Conservation (phyloP, 345 rosid species). For the Rhodamnia rubescens region DNA sequence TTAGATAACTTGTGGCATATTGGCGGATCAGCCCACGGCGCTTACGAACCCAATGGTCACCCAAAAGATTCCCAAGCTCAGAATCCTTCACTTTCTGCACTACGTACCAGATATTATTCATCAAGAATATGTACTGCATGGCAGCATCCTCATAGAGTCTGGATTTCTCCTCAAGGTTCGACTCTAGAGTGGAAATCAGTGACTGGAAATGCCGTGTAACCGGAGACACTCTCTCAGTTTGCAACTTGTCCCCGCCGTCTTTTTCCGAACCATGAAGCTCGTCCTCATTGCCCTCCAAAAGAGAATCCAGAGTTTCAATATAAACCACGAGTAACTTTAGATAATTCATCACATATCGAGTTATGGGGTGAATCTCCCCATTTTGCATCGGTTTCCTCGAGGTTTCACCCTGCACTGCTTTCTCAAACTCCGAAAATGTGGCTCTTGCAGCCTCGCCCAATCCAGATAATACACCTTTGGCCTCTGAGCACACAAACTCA, state of each 20-base stretch:
- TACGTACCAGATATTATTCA: slow-evolving; percentile 82
- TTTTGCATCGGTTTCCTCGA: slow-evolving; percentile 68
- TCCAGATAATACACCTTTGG: slow-evolving; percentile 48
- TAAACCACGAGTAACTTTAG: slow-evolving; percentile 84
- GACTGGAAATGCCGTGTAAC: slow-evolving; percentile 46
- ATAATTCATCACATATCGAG: slow-evolving; percentile 94
- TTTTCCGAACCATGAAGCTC: slow-evolving; percentile 19
- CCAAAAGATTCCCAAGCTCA: slow-evolving; percentile 68
- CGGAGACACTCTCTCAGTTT: slow-evolving; percentile 33
- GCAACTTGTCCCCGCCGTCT: slow-evolving; percentile 13
- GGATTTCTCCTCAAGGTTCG: slow-evolving; percentile 83
- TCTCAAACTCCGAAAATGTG: slow-evolving; percentile 86
- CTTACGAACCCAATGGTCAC: slow-evolving; percentile 91
- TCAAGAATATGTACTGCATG: slow-evolving; percentile 60
- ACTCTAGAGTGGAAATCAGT: slow-evolving; percentile 51
- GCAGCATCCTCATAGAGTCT: slow-evolving; percentile 73
- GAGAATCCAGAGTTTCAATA: slow-evolving; percentile 62
- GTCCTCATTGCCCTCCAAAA: slow-evolving; percentile 42
- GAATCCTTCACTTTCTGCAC: slow-evolving; percentile 93
- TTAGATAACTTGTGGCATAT: slow-evolving; percentile 79
- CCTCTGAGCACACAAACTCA: slow-evolving; percentile 45
- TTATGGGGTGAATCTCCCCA: slow-evolving; percentile 94
- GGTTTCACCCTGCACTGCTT: slow-evolving; percentile 58
- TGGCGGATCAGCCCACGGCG: slow-evolving; percentile 74
- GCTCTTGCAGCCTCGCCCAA: slow-evolving; percentile 75